A percentile compares a stretch with the other conserved stretches of the same genome.
phyloP scores from a whole-genome alignment of 179 eudicot species.

The Heliamphora pulchella region DNA sequence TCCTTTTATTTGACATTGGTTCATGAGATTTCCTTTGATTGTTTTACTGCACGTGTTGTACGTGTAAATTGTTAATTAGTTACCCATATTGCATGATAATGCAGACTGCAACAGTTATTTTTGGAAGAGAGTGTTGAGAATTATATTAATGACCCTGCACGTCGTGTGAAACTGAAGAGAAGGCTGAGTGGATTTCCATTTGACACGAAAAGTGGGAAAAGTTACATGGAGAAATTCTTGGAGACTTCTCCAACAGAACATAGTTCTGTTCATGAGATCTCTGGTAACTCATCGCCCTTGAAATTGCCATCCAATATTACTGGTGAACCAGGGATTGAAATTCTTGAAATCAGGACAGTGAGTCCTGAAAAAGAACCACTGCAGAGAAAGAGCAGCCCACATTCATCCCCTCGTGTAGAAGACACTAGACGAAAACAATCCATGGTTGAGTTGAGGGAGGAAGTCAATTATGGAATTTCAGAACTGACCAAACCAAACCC shows the following conservation, averaged over 20 bases:
- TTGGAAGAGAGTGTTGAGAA: conserved; percentile 78
- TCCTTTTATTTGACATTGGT: conserved; percentile 3
- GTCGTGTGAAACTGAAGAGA: conserved; percentile 80
- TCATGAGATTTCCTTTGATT: conserved; percentile 10
- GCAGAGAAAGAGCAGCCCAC: conserved; percentile 32
- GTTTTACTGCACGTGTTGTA: neutral
- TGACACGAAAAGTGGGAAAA: conserved; percentile 43
- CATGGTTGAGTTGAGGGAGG: conserved; percentile 28
- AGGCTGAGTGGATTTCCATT: conserved; percentile 68
- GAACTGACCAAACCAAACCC: conserved; percentile 20
- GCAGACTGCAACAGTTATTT: conserved; percentile 85
- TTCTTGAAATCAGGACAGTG: conserved; percentile 37
- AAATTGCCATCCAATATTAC: conserved; percentile 29
- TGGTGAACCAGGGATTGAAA: conserved; percentile 43
- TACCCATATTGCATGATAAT: conserved; percentile 17
- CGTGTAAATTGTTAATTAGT: conserved; percentile 5
- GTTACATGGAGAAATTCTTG: conserved; percentile 82
- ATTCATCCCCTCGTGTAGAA: conserved; percentile 35
- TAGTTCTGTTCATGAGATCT: conserved; percentile 39
- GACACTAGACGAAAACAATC: conserved; percentile 31
- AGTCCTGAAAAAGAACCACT: conserved; percentile 38
- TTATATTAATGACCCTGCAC: conserved; percentile 57
- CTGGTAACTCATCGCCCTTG: conserved; percentile 38
- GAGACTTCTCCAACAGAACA: conserved; percentile 52
- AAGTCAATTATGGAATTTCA: conserved; percentile 17